Evolutionary conservation across 179 eudicot genomes (phyloP), one percentile per base, ranked within the genome.

Genomic region (Beta macrorhiza): DNA sequence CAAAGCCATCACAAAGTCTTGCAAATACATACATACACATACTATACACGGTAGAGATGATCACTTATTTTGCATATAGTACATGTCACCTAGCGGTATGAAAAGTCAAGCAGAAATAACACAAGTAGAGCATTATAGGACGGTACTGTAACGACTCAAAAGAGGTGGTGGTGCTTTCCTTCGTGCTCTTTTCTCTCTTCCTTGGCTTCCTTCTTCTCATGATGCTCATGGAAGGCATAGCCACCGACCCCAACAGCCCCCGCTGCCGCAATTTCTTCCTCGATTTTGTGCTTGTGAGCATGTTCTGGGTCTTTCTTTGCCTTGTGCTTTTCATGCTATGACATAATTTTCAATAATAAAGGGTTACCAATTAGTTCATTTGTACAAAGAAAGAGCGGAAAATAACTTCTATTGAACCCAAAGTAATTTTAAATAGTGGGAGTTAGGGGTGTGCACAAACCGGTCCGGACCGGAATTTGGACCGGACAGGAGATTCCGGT

Each of bases 281-380:
- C 84, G 7, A 84, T 11, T 75, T 84, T 84, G 82, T 84, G 87
- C 78, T 55, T 78, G 82, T 84, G 87, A 19, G 79, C 82, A 51
- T 84, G 80, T 74, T 84, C 87, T 42, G 84, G 80, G 78, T 84
- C 87, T 70, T 84, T 84, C 77, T 74, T 69, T 1, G 74, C 77
- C 84, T 84, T 82, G 77, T 84, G 87, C 80, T 84, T 84, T 82
- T 84, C 87, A 78, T 84, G 87, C 84, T 84, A 59, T 49, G 11
- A 5, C 0, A 19, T 5, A 52, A 37, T 37, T 47, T 45, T 10
- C 55, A 47, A 6, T 42, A 15, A 1, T 15, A 45, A 2, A 16
- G 45, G 53, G 42, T 37, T 37, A 45, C 25, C 25, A 69, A 68
- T 69, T 17, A 17, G 1, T 69, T 44, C 2, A 69, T 13, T 64